Percentiles rank a stretch among this genome's conserved stretches.
Conservation (phyloP, 106 monocot genomes). For the Cymbidium sinense region DNA sequence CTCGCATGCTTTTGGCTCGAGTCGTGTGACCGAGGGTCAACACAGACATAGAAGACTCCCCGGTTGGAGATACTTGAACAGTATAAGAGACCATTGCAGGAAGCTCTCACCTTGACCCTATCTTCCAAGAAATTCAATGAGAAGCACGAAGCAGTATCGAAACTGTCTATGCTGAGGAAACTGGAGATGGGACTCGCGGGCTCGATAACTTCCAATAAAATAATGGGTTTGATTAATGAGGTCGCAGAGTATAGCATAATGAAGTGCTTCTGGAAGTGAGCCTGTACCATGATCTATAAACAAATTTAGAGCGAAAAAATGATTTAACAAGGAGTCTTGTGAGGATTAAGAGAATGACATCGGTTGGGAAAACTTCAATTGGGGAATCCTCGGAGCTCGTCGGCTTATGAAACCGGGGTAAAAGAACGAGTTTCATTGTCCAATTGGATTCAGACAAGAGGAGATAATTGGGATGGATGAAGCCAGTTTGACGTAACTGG, state of each 20-base stretch:
- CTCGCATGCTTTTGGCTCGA: too few species aligned
- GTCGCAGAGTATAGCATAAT: conserved; percentile 18
- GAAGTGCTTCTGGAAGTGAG: conserved; percentile 33
- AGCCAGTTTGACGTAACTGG: too few species aligned
- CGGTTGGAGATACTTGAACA: too few species aligned
- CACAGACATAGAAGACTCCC: too few species aligned
- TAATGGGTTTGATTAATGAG: conserved; percentile 18
- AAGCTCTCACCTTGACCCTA: conserved; percentile 49
- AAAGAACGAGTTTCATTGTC: too few species aligned
- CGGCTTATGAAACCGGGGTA: too few species aligned
- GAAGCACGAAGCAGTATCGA: conserved; percentile 9
- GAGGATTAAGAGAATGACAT: conserved; percentile 31
- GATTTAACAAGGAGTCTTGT: conserved; percentile 25
- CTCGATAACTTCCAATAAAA: conserved; percentile 30
- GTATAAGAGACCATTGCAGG: conserved; percentile 48
- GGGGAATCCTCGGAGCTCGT: conserved; percentile 8
- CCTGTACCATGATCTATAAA: conserved; percentile 30
- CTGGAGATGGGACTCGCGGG: conserved; percentile 7
- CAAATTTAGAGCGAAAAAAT: conserved; percentile 34
- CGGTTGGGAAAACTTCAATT: conserved; percentile 16
- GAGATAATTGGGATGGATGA: too few species aligned
- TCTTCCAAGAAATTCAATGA: conserved; percentile 43
- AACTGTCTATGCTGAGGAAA: conserved; percentile 19
- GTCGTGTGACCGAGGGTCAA: too few species aligned
- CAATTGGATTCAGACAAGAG: too few species aligned